Evolutionary conservation across 2,329 filamentous ascomycete genomes (phyloP).

Genomic region (Metarhizium humberi): DNA sequence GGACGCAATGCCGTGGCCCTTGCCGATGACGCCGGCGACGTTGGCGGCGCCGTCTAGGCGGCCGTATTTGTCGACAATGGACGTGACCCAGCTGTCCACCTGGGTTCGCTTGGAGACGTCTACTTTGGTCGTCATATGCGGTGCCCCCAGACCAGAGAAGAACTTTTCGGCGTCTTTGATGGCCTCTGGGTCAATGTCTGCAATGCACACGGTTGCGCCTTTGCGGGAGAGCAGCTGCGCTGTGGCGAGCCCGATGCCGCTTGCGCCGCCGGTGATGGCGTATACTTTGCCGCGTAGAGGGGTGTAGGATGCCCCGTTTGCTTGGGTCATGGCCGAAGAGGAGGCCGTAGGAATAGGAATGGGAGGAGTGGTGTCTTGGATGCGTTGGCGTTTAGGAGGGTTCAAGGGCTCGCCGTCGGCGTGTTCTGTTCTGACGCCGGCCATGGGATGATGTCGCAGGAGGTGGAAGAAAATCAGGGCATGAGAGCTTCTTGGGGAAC

Average conservation of each 20-base stretch:
- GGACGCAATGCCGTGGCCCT: conserved; percentile 27
- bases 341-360: too few species aligned
- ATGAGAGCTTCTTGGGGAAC: too few species aligned
- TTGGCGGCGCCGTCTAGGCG: conserved; percentile 45
- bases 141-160: conserved; percentile 15
- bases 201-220: conserved; percentile 27
- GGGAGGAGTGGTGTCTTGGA: too few species aligned
- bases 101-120: conserved; percentile 37
- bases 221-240: conserved; percentile 25
- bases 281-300: conserved; percentile 15
- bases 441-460: too few species aligned
- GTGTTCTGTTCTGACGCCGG: too few species aligned
- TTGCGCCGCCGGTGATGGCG: conserved; percentile 22
- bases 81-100: conserved; percentile 39
- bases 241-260: conserved; percentile 32
- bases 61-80: conserved; percentile 34
- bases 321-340: background rate
- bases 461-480: too few species aligned
- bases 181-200: conserved; percentile 25
- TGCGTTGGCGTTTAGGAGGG: too few species aligned
- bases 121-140: conserved; percentile 27
- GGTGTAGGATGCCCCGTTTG: background rate
- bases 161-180: conserved; percentile 21
- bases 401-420: too few species aligned
- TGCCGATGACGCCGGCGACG: conserved; percentile 40